Evolutionary conservation across 257 asterid genomes (phyloP).

Genomic region (Ocimum tenuiflorum): DNA sequence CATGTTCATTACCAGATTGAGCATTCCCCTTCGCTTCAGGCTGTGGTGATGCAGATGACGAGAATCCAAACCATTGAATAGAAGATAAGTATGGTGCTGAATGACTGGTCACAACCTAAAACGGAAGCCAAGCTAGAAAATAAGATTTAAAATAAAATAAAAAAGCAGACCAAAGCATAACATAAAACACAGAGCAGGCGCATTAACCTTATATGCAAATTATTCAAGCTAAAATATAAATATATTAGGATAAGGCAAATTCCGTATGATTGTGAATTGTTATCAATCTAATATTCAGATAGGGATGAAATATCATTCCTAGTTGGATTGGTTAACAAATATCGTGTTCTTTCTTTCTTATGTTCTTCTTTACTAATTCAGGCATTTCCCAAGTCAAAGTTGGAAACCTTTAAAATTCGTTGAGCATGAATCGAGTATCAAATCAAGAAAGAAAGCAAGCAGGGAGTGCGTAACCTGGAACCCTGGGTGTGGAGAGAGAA

Average conservation of each 20-base stretch:
- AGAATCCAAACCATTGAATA: constrained; percentile 41
- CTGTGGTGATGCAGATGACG: constrained; percentile 56
- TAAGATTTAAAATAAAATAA: background rate
- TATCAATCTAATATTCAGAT: too few species aligned
- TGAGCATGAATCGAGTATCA: too few species aligned
- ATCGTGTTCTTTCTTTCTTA: too few species aligned
- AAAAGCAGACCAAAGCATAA: background rate
- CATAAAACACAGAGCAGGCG: background rate
- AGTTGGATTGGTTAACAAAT: too few species aligned
- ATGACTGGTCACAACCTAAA: constrained; percentile 32
- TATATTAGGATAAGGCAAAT: too few species aligned
- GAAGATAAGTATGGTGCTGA: constrained; percentile 29
- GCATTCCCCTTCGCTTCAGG: constrained; percentile 37
- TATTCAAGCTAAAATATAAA: background rate
- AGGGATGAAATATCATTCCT: too few species aligned
- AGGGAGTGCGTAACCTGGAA: too few species aligned
- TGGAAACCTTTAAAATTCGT: background rate
- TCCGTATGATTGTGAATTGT: too few species aligned
- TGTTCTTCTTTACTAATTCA: too few species aligned
- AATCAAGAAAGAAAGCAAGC: background rate
- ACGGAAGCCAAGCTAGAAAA: constrained; percentile 10
- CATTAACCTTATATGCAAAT: background rate
- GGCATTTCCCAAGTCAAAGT: background rate
- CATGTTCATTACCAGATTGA: constrained; percentile 33
- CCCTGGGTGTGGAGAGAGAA: background rate